Conservation (phyloP, 2,329 filamentous ascomycete genomes). For the Xylariaceae sp. region DNA sequence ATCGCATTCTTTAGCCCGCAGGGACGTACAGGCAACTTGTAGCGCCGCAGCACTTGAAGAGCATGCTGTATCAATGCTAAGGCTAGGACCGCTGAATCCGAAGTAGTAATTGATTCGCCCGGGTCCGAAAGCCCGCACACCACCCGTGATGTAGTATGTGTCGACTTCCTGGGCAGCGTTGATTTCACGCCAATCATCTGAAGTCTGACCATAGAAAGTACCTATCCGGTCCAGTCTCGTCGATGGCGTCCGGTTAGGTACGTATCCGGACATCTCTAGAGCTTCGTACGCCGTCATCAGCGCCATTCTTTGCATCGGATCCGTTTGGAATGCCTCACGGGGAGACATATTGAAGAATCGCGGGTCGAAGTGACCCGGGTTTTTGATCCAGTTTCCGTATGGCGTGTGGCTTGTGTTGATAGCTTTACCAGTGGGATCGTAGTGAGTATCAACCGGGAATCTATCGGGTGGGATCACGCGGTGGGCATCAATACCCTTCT, state of each 20-base stretch:
- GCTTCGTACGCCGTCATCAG: constrained; percentile 76
- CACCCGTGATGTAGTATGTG: constrained; percentile 52
- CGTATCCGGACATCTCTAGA: constrained; percentile 74
- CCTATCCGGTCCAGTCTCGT: constrained; percentile 61
- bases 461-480: constrained; percentile 63
- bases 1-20: constrained; percentile 74
- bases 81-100: constrained; percentile 38
- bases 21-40: constrained; percentile 57
- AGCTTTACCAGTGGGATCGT: constrained; percentile 65
- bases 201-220: constrained; percentile 72
- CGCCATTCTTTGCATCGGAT: constrained; percentile 75
- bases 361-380: constrained; percentile 75
- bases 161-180: constrained; percentile 66
- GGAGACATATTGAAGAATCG: constrained; percentile 86
- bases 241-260: constrained; percentile 68
- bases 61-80: constrained; percentile 41
- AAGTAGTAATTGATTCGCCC: constrained; percentile 47
- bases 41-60: constrained; percentile 38
- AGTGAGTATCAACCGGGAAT: constrained; percentile 69
- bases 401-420: constrained; percentile 75
- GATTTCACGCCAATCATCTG: constrained; percentile 73
- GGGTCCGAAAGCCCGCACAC: constrained; percentile 47
- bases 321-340: constrained; percentile 72
- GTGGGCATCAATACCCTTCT: constrained; percentile 71
- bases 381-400: constrained; percentile 69